These are phyloP conservation scores for Gleditsia sinensis DNA, from an alignment of 306 rosid genomes.

Conservation along the genomic window DNA sequence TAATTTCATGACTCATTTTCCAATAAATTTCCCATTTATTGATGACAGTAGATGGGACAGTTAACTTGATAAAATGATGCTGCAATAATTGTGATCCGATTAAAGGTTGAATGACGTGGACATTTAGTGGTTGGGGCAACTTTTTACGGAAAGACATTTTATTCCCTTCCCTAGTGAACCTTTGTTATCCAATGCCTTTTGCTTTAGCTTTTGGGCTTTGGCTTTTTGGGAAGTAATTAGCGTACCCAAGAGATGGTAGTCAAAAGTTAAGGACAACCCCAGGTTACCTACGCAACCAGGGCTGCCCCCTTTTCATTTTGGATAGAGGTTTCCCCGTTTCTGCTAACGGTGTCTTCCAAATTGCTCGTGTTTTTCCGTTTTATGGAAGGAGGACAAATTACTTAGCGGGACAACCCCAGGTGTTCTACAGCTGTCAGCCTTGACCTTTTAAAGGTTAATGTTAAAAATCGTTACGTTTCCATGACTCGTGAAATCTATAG, in stretches of 20 bases:
- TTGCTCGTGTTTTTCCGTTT: too few species aligned
- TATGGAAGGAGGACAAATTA: too few species aligned
- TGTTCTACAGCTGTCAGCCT: too few species aligned
- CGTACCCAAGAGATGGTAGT: background rate
- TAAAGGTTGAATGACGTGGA: background rate
- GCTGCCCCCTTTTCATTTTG: too few species aligned
- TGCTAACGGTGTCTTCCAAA: too few species aligned
- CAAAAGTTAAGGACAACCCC: background rate
- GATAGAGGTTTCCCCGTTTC: too few species aligned
- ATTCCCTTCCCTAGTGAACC: background rate
- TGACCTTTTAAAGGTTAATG: too few species aligned
- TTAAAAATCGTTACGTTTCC: background rate
- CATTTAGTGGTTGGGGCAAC: background rate
- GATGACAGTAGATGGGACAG: too few species aligned
- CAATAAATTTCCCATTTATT: background rate
- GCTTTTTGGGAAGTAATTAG: background rate
- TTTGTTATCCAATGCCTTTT: background rate
- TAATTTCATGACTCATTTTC: slow-evolving; percentile 24
- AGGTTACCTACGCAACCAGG: too few species aligned
- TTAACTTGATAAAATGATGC: background rate
- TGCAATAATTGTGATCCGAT: background rate
- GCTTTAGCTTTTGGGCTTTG: background rate
- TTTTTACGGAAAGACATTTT: background rate
- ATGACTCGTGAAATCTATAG: background rate
- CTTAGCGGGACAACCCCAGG: too few species aligned